A percentile compares a stretch with the other conserved stretches of the same genome.
phyloP scores from a whole-genome alignment of 768 basidiomycete species.

The Kwoniella botswanensis region DNA sequence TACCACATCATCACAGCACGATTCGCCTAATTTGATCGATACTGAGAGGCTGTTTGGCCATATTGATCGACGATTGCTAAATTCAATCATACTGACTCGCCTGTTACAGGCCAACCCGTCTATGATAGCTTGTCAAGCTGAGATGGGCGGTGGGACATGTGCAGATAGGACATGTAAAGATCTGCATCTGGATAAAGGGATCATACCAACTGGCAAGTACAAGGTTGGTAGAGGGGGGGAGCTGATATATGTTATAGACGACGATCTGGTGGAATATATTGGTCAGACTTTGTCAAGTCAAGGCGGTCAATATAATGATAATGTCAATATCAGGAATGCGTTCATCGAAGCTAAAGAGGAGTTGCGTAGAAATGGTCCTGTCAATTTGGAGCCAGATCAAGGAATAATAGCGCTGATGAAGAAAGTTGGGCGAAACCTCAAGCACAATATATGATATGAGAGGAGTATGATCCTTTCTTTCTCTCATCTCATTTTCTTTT shows the following conservation, averaged over 20 bases:
- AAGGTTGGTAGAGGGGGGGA: slow-evolving; percentile 1
- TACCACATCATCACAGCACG: background rate
- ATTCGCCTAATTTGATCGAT: background rate
- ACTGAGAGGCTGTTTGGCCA: background rate
- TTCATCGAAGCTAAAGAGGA: background rate
- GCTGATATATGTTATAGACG: slow-evolving; percentile 25
- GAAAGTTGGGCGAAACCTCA: background rate
- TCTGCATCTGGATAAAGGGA: slow-evolving; percentile 40
- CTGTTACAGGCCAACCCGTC: slow-evolving; percentile 30
- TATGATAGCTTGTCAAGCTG: slow-evolving; percentile 39
- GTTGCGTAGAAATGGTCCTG: background rate
- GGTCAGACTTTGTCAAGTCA: background rate
- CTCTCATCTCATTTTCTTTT: background rate
- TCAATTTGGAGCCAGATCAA: background rate
- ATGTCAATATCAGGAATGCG: background rate
- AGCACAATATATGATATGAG: background rate
- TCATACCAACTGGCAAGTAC: slow-evolving; percentile 33
- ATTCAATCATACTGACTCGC: slow-evolving; percentile 44
- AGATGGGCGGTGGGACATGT: slow-evolving; percentile 43
- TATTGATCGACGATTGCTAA: slow-evolving; percentile 32
- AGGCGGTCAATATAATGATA: background rate
- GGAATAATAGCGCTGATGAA: background rate
- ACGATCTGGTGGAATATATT: slow-evolving; percentile 40
- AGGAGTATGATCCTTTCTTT: background rate
- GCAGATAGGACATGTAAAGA: slow-evolving; percentile 44